Conservation (phyloP, 2,329 filamentous ascomycete genomes). For the Neofusicoccum laricinum region DNA sequence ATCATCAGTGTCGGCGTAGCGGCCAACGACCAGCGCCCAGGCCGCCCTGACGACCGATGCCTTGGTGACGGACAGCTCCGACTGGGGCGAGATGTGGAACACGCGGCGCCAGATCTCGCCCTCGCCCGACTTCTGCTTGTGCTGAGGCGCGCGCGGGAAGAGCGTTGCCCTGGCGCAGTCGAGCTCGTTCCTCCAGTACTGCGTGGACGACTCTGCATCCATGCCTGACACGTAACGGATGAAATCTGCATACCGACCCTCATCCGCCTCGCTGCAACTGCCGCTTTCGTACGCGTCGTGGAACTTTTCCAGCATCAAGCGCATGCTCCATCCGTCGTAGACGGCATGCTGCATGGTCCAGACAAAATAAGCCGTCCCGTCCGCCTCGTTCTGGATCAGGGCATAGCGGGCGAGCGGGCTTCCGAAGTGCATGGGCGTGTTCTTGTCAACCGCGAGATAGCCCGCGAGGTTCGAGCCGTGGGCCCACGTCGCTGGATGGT, state of each 20-base stretch:
- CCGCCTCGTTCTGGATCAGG: no score
- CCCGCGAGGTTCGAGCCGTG: conserved; percentile 19
- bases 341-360: neutral
- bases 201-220: neutral
- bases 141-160: neutral
- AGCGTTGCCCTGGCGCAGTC: neutral
- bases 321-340: neutral
- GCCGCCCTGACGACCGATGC: neutral
- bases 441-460: conserved; percentile 35
- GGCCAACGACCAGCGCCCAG: neutral
- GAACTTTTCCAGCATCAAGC: neutral
- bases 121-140: neutral
- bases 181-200: neutral
- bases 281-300: neutral
- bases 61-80: neutral
- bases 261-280: neutral
- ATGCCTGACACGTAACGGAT: neutral
- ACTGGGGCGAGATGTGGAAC: neutral
- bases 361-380: neutral
- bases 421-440: conserved; percentile 1
- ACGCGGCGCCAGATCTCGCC: neutral
- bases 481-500: neutral
- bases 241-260: neutral
- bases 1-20: neutral
- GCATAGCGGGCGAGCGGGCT: no score